Conservation (phyloP, 331 rosid species). For the Malus hybrid region DNA sequence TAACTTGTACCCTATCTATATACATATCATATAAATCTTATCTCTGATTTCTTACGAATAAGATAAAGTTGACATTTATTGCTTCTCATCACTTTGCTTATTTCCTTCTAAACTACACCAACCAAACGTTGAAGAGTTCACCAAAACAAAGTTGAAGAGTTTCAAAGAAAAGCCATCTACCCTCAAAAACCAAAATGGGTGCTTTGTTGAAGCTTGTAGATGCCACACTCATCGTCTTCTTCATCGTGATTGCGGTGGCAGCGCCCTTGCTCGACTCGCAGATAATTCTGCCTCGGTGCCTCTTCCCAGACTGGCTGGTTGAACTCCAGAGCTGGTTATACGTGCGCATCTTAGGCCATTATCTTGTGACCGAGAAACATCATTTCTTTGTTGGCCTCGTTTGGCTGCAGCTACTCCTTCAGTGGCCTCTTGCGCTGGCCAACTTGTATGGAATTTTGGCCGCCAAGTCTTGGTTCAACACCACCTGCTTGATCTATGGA, state of each 20-base stretch:
- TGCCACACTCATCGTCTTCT: constrained; percentile 39
- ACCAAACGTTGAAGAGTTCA: too few species aligned
- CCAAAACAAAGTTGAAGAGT: too few species aligned
- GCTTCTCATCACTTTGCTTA: too few species aligned
- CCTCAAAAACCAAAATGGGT: constrained; percentile 32
- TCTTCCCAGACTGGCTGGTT: constrained; percentile 43
- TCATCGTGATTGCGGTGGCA: constrained; percentile 37
- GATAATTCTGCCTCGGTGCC: constrained; percentile 35
- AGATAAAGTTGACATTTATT: too few species aligned
- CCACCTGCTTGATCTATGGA: constrained; percentile 78
- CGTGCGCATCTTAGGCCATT: constrained; percentile 44
- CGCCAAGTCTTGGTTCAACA: constrained; percentile 57
- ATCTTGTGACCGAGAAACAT: constrained; percentile 50
- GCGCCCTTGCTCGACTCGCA: constrained; percentile 66
- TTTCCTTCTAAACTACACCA: too few species aligned
- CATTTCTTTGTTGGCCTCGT: constrained; percentile 54
- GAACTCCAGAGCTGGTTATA: constrained; percentile 43
- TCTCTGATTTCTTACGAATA: too few species aligned
- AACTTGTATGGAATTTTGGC: constrained; percentile 46
- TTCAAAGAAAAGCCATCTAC: neutral
- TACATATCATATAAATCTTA: too few species aligned
- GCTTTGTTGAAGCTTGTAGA: constrained; percentile 35
- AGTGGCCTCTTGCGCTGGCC: constrained; percentile 64
- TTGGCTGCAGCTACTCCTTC: constrained; percentile 67
- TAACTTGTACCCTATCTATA: too few species aligned